Percentiles rank a stretch among this genome's conserved stretches.
Conservation (phyloP, 805 yeast species). For the Saccharomycopsis sp. region DNA sequence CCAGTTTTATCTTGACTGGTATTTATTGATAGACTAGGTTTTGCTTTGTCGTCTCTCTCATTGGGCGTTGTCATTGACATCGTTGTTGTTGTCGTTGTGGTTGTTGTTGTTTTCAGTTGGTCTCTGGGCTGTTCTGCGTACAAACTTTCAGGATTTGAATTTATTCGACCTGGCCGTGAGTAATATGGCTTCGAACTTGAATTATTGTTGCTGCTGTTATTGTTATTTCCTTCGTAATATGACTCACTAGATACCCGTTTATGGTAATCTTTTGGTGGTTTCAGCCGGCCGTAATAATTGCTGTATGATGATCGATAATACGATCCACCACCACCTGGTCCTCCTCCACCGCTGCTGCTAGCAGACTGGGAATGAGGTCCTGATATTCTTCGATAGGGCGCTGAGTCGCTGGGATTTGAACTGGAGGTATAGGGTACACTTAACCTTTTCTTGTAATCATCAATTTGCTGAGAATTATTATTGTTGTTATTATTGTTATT, state of each 20-base stretch:
- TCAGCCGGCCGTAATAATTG: conserved; percentile 3
- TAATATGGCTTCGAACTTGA: neutral
- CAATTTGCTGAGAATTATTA: neutral
- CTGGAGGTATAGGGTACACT: conserved; percentile 4
- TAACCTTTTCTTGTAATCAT: conserved; percentile 8
- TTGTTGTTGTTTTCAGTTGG: conserved; percentile 2
- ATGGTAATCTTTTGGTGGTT: conserved; percentile 3
- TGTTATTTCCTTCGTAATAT: conserved; percentile 1
- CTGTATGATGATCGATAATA: conserved; percentile 9
- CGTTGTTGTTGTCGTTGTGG: neutral
- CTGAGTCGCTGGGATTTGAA: neutral
- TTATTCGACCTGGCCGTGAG: conserved; percentile 1
- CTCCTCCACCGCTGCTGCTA: neutral
- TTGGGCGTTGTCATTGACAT: neutral
- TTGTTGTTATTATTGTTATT: conserved; percentile 1
- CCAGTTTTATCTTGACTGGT: neutral
- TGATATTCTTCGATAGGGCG: conserved; percentile 5
- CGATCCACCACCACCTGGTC: neutral
- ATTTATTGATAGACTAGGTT: conserved; percentile 9
- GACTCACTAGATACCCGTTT: conserved; percentile 2
- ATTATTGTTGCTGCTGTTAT: too few relatives aligned
- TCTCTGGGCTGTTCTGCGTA: neutral
- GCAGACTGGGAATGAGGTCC: conserved; percentile 4
- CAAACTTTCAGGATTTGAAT: conserved; percentile 6
- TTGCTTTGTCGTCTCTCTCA: neutral